Conservation (phyloP, 768 basidiomycete species). For the Pulveroboletus ravenelii region DNA sequence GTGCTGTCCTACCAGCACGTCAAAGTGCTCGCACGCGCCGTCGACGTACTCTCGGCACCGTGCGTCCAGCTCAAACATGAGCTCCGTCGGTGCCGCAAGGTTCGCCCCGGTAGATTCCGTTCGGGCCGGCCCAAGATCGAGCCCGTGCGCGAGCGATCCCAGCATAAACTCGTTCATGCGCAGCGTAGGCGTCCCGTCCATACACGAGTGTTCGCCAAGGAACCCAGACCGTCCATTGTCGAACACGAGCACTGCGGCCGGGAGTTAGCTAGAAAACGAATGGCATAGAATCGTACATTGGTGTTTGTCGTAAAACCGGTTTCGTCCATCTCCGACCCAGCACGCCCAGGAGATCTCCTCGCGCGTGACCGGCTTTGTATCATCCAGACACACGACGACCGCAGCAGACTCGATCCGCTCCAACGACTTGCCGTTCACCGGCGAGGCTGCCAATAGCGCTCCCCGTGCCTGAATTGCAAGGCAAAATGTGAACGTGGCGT, state of each 20-base stretch:
- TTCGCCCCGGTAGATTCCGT: conserved; percentile 29
- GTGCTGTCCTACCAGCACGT: conserved; percentile 69
- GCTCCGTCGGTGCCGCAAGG: conserved; percentile 59
- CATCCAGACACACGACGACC: conserved; percentile 83
- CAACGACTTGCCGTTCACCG: conserved; percentile 61
- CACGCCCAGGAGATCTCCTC: conserved; percentile 77
- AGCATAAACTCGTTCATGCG: conserved; percentile 94
- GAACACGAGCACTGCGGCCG: conserved; percentile 75
- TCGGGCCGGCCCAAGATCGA: conserved; percentile 62
- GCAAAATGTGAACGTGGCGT: background rate
- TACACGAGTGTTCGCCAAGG: conserved; percentile 80
- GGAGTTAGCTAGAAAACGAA: conserved; percentile 3
- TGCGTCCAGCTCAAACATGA: conserved; percentile 64
- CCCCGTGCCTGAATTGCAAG: conserved; percentile 43
- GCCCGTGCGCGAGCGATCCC: conserved; percentile 69
- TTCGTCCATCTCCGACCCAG: conserved; percentile 89
- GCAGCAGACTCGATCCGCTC: conserved; percentile 86
- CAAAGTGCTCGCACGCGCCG: conserved; percentile 63
- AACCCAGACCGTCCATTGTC: conserved; percentile 95
- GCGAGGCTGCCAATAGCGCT: conserved; percentile 59
- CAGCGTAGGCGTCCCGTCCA: conserved; percentile 94
- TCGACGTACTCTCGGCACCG: conserved; percentile 49
- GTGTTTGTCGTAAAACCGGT: conserved; percentile 96
- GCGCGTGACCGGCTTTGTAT: conserved; percentile 71
- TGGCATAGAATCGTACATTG: conserved; percentile 51